Base-by-base conservation (phyloP, 306 rosid genomes). In the Malus fusca region DNA sequence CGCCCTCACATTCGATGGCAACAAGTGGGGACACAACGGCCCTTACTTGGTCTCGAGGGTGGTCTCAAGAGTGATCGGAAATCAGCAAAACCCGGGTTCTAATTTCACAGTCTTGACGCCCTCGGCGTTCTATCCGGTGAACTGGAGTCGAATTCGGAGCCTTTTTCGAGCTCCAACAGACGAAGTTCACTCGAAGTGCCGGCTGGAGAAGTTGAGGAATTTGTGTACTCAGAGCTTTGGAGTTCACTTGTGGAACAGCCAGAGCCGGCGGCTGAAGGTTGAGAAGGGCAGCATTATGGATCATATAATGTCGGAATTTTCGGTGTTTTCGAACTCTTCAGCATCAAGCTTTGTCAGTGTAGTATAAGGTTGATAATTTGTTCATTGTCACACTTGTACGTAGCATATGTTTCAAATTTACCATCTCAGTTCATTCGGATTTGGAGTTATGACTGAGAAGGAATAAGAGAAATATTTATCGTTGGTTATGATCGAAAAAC, bases 1-100 rank as follows among this genome's bases (percentile, higher is more conserved):
- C 72, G 89, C 96, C 4, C 88, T 86, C 30, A 92, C 98, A 4
- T 95, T 90, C 75, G 87, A 95, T 78, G 98, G 98, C 59, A 90
- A 88, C 86, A 95, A 86, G 76, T 95, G 98, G 98, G 98, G 98
- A 13, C 97, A 95, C 71, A 95, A 95, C 62, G 98, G 98, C 15
- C 98, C 98, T 44, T 95, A 95, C 78, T 51, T 95, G 62, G 96
- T 95, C 25, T 95, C 98, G 1, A 89, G 98, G 73, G 98, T 95
- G 4, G 92, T 92, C 3, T 84, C 97, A 3, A 86, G 97, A 71
- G 73, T 95, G 58, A 77, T 75, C 59, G 86, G 75, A 75, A 84
- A 71, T 6, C 15, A 33, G 42, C 21, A 37, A 31, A 43, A n/a
- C 68, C 78, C 80, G 4, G 93, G 85, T 30, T 88, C 78, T 31